These are phyloP conservation scores for Jamesozyma rosinii DNA, from an alignment of 805 yeast genomes.

Conservation along the genomic window DNA sequence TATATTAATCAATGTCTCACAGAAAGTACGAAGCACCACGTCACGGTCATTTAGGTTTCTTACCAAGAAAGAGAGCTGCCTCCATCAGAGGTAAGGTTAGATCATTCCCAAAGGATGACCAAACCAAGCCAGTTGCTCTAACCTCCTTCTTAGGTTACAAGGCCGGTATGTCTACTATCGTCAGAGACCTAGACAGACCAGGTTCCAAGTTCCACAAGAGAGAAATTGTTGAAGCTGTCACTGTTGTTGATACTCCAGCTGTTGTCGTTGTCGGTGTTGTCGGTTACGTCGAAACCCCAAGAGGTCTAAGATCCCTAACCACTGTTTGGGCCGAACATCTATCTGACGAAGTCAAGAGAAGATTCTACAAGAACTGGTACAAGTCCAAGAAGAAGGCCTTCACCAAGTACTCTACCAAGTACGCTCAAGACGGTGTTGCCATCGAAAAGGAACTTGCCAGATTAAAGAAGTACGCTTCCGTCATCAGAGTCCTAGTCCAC, in stretches of 20 bases:
- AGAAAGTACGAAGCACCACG: conserved; percentile 99
- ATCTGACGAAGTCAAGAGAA: conserved; percentile 97
- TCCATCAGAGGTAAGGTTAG: conserved; percentile 97
- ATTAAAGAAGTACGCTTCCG: conserved; percentile 95
- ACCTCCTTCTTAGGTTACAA: conserved; percentile 99
- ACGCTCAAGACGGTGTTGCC: conserved; percentile 82
- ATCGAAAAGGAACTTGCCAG: conserved; percentile 95
- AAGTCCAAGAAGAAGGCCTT: conserved; percentile 99
- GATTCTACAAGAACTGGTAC: conserved; percentile 99
- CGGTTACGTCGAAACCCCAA: conserved; percentile 99
- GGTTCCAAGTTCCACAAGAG: conserved; percentile 99
- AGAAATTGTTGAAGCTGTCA: conserved; percentile 98
- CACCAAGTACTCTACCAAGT: conserved; percentile 99
- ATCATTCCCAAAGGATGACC: conserved; percentile 98
- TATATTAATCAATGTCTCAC: conserved; percentile 71
- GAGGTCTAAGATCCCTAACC: conserved; percentile 98
- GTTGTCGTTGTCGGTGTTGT: conserved; percentile 98
- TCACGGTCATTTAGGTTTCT: conserved; percentile 99
- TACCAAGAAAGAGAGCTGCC: conserved; percentile 99
- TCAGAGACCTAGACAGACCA: conserved; percentile 99
- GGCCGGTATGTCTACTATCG: conserved; percentile 99
- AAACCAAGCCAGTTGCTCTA: conserved; percentile 94
- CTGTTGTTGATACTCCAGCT: conserved; percentile 99
- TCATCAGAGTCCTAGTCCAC: conserved; percentile 98
- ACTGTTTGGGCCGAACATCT: conserved; percentile 99